Evolutionary conservation across 495 filamentous ascomycete genomes (phyloP).

Genomic region (Lasiosphaeria miniovina): DNA sequence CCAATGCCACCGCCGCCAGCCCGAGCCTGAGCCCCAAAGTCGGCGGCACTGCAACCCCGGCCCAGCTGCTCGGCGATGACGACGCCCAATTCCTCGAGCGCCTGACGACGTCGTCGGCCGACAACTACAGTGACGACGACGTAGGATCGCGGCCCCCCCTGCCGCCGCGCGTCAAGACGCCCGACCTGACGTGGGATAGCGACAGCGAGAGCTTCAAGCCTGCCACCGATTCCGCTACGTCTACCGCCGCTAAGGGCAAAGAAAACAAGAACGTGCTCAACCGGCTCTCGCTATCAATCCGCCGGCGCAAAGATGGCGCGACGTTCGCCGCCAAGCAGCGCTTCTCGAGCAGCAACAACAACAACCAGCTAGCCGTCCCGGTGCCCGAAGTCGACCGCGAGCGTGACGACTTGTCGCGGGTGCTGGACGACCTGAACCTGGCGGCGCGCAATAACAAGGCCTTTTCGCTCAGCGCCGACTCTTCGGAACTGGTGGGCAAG

Average conservation of each 20-base stretch:
- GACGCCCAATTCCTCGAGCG: constrained; percentile 45
- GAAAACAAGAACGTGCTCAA: constrained; percentile 17
- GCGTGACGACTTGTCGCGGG: constrained; percentile 67
- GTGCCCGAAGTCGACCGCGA: constrained; percentile 52
- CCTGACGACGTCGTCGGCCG: constrained; percentile 29
- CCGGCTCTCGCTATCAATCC: constrained; percentile 23
- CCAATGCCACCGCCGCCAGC: constrained; percentile 7
- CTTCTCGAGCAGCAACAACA: constrained; percentile 8
- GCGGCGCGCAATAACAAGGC: constrained; percentile 70
- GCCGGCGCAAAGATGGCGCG: constrained; percentile 26
- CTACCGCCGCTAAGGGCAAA: constrained; percentile 17
- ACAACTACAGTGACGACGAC: constrained; percentile 14
- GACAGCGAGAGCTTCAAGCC: constrained; percentile 34
- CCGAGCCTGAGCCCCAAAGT: not conserved
- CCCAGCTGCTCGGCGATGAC: constrained; percentile 38
- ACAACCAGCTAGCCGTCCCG: constrained; percentile 23
- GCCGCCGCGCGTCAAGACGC: constrained; percentile 43
- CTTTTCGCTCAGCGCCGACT: constrained; percentile 74
- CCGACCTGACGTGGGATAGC: constrained; percentile 41
- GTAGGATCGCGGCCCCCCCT: constrained; percentile 36
- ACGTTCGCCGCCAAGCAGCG: constrained; percentile 1
- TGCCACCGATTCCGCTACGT: constrained; percentile 1
- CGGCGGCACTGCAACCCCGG: not conserved
- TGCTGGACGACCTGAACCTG: constrained; percentile 78
- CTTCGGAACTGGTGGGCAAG: constrained; percentile 70